Evolutionary conservation across 805 yeast species (phyloP), one percentile per base, ranked within the genome.

Genomic region (Candida fluviatilis): DNA sequence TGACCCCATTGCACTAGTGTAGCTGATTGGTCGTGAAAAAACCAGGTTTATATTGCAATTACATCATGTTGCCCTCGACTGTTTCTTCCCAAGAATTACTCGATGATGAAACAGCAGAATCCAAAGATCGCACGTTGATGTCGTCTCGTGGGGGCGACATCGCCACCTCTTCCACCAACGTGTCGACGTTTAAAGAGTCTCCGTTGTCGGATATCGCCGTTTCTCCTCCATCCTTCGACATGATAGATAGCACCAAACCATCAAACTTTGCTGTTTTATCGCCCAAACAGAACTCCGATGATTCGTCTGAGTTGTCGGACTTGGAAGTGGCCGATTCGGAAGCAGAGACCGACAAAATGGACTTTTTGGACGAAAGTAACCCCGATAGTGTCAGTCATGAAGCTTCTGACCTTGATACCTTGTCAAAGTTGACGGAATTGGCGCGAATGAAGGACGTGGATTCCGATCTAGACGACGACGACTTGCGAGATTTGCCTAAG

Each of bases 321-420:
- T 58, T 78, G 45, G 79, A 76, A 34, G 83, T 77, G 38, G 68
- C 76, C 40, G 80, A 72, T 39, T 82, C 93, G 12, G 96, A 89
- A 60, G 95, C 93, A 13, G 97, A 89, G 56, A 89, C 97, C 0
- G 96, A 89, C 54, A 82, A 78, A 50, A 78, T 88, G 86, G 91
- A 79, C 42, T 67, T 64, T 42, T 54, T 70, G 43, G 71, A 69
- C 16, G 69, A 63, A 39, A 62, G 45, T 55, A 62, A 41, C 49
- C 40, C 42, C 19, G 43, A 38, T 36, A 38, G 46, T 12, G 42
- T 43, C 21, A 34, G 46, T 15, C 58, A 51, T 15, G 55, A 52
- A 29, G 57, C 45, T 1, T 59, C 64, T 42, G 74, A 68, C 44
- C 57, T 68, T 45, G 57, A 55, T 36, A 58, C 63, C 4, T 56